Conservation (phyloP, 768 basidiomycete species). For the Psilocybe azurescens region DNA sequence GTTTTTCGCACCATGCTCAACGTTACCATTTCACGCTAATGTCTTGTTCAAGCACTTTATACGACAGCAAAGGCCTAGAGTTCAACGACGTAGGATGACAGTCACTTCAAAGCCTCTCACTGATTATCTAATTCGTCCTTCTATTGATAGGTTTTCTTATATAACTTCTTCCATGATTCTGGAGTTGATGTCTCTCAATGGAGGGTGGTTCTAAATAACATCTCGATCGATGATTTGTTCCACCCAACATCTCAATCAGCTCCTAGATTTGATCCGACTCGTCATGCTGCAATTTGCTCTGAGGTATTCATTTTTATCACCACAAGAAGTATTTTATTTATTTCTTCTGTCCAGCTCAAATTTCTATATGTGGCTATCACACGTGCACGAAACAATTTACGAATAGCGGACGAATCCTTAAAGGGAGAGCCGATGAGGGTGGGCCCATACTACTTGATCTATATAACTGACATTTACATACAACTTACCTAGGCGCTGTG, state of each 20-base stretch:
- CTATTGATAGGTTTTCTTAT: conserved; percentile 63
- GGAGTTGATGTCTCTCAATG: conserved; percentile 54
- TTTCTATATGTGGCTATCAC: conserved; percentile 75
- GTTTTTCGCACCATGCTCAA: conserved; percentile 20
- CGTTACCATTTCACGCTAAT: background rate
- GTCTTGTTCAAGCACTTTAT: conserved; percentile 47
- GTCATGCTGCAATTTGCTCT: conserved; percentile 60
- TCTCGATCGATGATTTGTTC: conserved; percentile 21
- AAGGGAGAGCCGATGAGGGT: conserved; percentile 65
- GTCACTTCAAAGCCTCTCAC: background rate
- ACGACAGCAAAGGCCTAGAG: conserved; percentile 71
- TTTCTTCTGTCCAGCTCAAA: conserved; percentile 52
- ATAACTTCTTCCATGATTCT: conserved; percentile 79
- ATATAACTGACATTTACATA: background rate
- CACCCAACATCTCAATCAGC: conserved; percentile 6
- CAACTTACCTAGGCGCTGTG: conserved; percentile 50
- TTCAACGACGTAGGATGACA: conserved; percentile 58
- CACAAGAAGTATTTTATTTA: background rate
- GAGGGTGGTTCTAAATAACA: conserved; percentile 58
- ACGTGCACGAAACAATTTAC: conserved; percentile 67
- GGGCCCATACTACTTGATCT: conserved; percentile 14
- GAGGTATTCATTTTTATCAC: conserved; percentile 45
- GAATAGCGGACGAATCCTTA: conserved; percentile 68
- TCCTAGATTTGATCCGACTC: conserved; percentile 53
- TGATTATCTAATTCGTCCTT: background rate